These are phyloP conservation scores for Colletotrichum coccodes DNA, from an alignment of 2,329 filamentous ascomycete genomes.

Conservation along the genomic window DNA sequence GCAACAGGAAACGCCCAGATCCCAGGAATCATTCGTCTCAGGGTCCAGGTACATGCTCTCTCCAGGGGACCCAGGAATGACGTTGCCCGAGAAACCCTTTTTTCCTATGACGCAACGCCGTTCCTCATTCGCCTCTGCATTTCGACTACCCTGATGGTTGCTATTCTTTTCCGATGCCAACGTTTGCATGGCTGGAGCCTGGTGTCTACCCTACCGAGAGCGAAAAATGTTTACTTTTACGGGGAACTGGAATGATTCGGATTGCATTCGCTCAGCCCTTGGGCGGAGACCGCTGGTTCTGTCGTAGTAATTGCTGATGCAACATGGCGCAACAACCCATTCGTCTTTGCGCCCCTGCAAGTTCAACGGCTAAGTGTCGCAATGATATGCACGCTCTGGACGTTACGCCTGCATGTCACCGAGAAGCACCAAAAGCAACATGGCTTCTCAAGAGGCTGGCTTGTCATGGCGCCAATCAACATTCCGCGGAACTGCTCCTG, in stretches of 20 bases:
- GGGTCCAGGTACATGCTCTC: neutral
- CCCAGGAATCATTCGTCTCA: neutral
- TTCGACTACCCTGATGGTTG: neutral
- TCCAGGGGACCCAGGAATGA: slow-evolving; percentile 1
- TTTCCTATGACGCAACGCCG: neutral
- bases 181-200: neutral
- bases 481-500: neutral
- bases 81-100: neutral
- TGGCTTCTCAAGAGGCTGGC: neutral
- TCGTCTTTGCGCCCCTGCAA: neutral
- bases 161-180: neutral
- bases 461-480: neutral
- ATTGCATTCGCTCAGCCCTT: neutral
- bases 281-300: no score
- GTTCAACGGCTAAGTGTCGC: neutral
- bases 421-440: neutral
- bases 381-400: neutral
- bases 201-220: neutral
- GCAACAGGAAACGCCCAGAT: neutral
- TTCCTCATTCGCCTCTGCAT: neutral
- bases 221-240: neutral
- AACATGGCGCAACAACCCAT: neutral
- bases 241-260: neutral
- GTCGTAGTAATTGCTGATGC: neutral
- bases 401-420: neutral